These are phyloP conservation scores for Rhizopogon sp. DNA, from an alignment of 768 basidiomycete genomes.

Conservation along the genomic window DNA sequence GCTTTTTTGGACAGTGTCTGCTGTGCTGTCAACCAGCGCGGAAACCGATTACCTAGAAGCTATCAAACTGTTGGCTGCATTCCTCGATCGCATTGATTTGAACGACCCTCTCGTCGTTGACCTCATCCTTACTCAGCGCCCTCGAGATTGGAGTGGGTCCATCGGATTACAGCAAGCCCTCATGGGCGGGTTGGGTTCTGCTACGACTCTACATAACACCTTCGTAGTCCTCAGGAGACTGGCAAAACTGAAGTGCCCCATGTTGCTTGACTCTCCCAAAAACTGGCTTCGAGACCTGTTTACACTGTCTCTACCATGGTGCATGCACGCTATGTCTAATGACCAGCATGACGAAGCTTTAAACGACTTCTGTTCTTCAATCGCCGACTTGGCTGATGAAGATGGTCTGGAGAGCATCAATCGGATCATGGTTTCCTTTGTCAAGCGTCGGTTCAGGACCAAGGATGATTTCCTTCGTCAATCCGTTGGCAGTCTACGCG, in stretches of 20 bases:
- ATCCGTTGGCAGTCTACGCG: conserved; percentile 78
- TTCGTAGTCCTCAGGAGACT: conserved; percentile 65
- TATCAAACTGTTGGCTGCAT: conserved; percentile 55
- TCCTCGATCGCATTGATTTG: conserved; percentile 68
- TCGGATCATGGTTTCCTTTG: conserved; percentile 86
- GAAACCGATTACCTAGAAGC: conserved; percentile 75
- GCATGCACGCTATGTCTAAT: conserved; percentile 70
- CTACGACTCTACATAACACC: conserved; percentile 58
- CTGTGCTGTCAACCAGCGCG: conserved; percentile 77
- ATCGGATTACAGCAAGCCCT: conserved; percentile 66
- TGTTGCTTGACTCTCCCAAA: conserved; percentile 65
- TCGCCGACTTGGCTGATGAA: conserved; percentile 64
- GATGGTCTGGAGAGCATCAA: conserved; percentile 77
- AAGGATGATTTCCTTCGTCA: conserved; percentile 93
- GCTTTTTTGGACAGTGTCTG: conserved; percentile 82
- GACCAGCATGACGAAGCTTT: conserved; percentile 57
- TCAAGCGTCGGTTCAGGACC: conserved; percentile 82
- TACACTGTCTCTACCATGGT: conserved; percentile 82
- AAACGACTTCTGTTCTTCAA: conserved; percentile 66
- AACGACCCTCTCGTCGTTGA: conserved; percentile 64
- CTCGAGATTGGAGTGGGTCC: conserved; percentile 64
- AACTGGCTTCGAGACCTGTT: conserved; percentile 80
- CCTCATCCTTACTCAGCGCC: conserved; percentile 63
- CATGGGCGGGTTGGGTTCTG: conserved; percentile 76
- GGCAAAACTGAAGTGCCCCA: conserved; percentile 52